Base-by-base conservation (phyloP, 345 rosid genomes). In the Erucastrum elatum region DNA sequence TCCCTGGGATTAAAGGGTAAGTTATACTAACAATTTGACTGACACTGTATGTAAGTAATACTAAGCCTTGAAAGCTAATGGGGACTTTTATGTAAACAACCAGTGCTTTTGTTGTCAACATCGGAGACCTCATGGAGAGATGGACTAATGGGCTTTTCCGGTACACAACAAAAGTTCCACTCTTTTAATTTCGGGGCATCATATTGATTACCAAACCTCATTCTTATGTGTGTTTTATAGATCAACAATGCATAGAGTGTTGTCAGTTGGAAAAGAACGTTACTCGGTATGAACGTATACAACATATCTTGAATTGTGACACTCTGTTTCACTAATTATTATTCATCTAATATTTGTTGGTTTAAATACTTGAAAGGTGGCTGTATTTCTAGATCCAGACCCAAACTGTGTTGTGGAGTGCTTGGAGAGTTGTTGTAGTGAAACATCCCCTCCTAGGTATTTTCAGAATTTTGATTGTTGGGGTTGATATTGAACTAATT, bases 91-190 rank as follows among this genome's bases (percentile, higher is more conserved):
- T 33, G 27, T 46, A 77, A 67, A 49, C 70, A 76, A 61, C 78
- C 86, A 92, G 96, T 82, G 85, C 94, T 37, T 87, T 90, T 83
- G 74, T 92, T 3, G 94, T 92, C 13, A 88, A 90, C 85, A 83
- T 90, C 12, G 93, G 94, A 33, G 94, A 92, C 82, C 83, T 90
- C 85, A 87, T 87, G 96, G 97, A 94, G 85, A 85, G 97, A 76
- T 94, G 97, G 98, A 94, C 90, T 62, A 92, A 89, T 66, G 85
- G 92, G 68, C 74, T 87, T 75, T 94, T 89, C 83, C 79, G 94
- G 94, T 92, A 4, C 12, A 78, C 27, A 51, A 12, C 1, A 16
- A 1, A 3, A 66, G 8, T 21, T 8, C 2, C 0, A 66, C 11
- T 25, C 11, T 66, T 25, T 58, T 26, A 64, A 41, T 59, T 13